Base-by-base conservation (phyloP, 768 basidiomycete genomes). In the Suillus subaureus region DNA sequence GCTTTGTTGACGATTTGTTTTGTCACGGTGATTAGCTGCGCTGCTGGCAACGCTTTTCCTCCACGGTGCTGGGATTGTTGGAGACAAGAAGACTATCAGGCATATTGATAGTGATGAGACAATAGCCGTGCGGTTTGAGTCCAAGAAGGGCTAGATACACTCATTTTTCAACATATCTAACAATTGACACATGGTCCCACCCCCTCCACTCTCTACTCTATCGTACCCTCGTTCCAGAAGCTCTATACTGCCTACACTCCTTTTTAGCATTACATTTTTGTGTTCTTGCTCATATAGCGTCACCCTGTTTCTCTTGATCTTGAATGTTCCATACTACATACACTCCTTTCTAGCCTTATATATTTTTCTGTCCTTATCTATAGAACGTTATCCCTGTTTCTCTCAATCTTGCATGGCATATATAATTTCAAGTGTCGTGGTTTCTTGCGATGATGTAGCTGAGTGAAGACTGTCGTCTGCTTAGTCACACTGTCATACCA, bases 21-120 rank as follows among this genome's bases (percentile, higher is more conserved):
- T 45, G 16, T 16, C 21, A 11, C 23, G 37, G 11, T 39, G 23
- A 31, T 31, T 65, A 78, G 79, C 73, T 39, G 62, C 75, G 21
- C 8, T 81, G 7, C 62, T 83, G 23, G 77, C 76, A 13, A 69
- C 65, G 6, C 9, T 81, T 23, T 81, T 79, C 74, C 72, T 84
- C 26, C 76, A 79, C 3, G 72, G 74, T 0, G 80, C 79, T 18
- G 83, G 83, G 26, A 63, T 83, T 31, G 75, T 84, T 16, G 83
- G 83, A 18, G 71, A 79, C 62, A 23, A 54, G 40, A 31, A 64
- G n/a, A 61, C 16, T 31, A 12, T 40, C 12, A 28, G 63, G 62
- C 3, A 71, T 31, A 58, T 62, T 23, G 63, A 64, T 9, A 71
- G 65, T 5, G 74, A 77, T 60, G 65, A 66, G 63, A 76, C 74